These are phyloP conservation scores for Tuber melanosporum DNA, from an alignment of 495 filamentous ascomycete species.

Conservation along the genomic window DNA sequence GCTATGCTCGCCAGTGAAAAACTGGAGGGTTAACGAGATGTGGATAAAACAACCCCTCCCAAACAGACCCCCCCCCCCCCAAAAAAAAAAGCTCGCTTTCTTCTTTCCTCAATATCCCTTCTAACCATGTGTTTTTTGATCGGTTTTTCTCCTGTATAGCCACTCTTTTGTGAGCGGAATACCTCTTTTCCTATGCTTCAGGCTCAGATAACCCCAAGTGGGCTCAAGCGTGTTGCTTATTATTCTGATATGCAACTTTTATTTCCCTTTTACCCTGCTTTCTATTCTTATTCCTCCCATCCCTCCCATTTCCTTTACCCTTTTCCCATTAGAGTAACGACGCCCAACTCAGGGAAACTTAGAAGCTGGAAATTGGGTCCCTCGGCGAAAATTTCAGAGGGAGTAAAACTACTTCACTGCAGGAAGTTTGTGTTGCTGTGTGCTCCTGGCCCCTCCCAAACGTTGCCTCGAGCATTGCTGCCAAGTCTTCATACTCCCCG, in stretches of 20 bases:
- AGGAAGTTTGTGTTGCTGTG: too few species aligned
- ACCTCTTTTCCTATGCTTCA: neutral
- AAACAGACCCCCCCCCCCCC: neutral
- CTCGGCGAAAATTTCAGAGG: too few species aligned
- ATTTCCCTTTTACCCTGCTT: constrained; percentile 22
- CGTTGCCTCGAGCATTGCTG: too few species aligned
- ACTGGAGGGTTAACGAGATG: neutral
- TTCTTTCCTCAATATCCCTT: neutral
- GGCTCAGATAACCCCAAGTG: neutral
- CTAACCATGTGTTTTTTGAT: neutral
- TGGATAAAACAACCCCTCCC: neutral
- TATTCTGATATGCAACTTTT: constrained; percentile 6
- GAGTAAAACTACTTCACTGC: too few species aligned
- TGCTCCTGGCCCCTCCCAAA: too few species aligned
- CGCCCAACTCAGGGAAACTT: too few species aligned
- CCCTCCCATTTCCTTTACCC: constrained; percentile 20
- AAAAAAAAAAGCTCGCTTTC: neutral
- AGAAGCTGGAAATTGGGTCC: too few species aligned
- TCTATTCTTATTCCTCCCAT: constrained; percentile 16
- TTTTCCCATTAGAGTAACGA: too few species aligned
- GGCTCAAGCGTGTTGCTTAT: neutral
- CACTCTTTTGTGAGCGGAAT: neutral
- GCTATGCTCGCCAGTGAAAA: neutral
- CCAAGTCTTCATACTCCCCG: too few species aligned
- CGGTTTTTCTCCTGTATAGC: neutral